Conservation (phyloP, 2,329 filamentous ascomycete species). For the Neopestalotiopsis rosae region DNA sequence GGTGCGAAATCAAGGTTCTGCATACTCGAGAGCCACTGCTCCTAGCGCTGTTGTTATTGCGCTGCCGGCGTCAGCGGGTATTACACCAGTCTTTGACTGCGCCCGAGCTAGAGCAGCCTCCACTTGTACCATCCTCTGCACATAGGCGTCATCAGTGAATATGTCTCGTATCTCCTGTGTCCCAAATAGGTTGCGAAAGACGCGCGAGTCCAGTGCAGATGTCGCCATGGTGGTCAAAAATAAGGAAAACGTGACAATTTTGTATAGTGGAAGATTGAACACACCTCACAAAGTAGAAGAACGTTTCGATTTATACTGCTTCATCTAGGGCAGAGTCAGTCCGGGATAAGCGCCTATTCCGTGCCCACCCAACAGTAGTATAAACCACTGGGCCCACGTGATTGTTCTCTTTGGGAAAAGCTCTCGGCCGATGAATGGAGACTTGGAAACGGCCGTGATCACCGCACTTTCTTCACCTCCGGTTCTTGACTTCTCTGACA, state of each 20-base stretch:
- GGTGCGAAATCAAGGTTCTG: background rate
- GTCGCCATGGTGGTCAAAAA: background rate
- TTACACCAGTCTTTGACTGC: conserved; percentile 52
- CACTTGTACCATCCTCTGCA: conserved; percentile 51
- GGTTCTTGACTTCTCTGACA: background rate
- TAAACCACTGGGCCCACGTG: background rate
- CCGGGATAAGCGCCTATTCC: conserved; percentile 18
- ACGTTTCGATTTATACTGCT: background rate
- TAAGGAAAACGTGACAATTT: background rate
- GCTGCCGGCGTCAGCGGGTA: conserved; percentile 43
- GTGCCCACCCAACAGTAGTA: background rate
- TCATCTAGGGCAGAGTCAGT: background rate
- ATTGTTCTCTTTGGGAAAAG: background rate
- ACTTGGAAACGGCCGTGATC: background rate
- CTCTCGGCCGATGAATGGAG: background rate
- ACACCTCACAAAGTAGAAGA: background rate
- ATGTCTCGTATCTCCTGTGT: conserved; percentile 55
- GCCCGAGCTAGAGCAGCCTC: conserved; percentile 58
- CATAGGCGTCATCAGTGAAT: conserved; percentile 49
- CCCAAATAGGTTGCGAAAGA: conserved; percentile 57
- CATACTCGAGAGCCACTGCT: conserved; percentile 11
- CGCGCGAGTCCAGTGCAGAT: conserved; percentile 44
- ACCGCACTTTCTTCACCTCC: background rate
- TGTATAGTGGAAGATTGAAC: background rate
- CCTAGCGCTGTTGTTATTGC: conserved; percentile 38